Evolutionary conservation across 805 yeast genomes (phyloP), one percentile per base, ranked within the genome.

Genomic region (Zygosaccharomyces kombuchaensis): DNA sequence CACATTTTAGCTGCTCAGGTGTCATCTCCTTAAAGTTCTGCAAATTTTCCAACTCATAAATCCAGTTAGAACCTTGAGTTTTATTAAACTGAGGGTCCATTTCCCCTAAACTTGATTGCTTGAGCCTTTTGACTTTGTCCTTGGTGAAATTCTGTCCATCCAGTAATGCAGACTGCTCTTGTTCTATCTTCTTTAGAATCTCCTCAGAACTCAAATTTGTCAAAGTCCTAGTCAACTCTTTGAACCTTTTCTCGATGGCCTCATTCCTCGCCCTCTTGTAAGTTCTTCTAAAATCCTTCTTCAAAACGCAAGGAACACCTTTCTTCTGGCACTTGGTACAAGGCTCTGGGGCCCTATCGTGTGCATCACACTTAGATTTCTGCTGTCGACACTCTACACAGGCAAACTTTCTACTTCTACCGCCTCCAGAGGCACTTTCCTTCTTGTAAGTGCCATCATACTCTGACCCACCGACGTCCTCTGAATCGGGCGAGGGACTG

Each of bases 381-480:
- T 91, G 99, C 66, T 93, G 98, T 10, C 98, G 78, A 62, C 99
- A 93, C 58, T 91, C 96, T 1, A 87, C 88, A 70, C 99, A 93
- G 0, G 98, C 98, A 62, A 89, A 79, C 45, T 80, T 73, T 62
- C 81, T 83, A 17, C 41, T 38, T 9, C 63, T 54, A 39, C 54
- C 60, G 27, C 46, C 31, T 23, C 43, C 46, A 26, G 36, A 23
- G 17, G 26, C 30, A 9, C 40, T 22, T 10, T 14, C 36, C 23
- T 34, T 35, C 27, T 45, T 45, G 23, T 40, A 25, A 34, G 16
- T 16, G 19, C 38, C 36, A 23, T 22, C 41, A 21, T 39, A 41
- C 22, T 47, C 51, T 25, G 45, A 22, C 16, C 39, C 45, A 39
- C 51, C 45, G 31, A 31, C 29, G 10, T 47, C 32, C n/a, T 29